Conservation (phyloP, 371 early-diverging fungal species). For the Rhizopus microsporus region DNA sequence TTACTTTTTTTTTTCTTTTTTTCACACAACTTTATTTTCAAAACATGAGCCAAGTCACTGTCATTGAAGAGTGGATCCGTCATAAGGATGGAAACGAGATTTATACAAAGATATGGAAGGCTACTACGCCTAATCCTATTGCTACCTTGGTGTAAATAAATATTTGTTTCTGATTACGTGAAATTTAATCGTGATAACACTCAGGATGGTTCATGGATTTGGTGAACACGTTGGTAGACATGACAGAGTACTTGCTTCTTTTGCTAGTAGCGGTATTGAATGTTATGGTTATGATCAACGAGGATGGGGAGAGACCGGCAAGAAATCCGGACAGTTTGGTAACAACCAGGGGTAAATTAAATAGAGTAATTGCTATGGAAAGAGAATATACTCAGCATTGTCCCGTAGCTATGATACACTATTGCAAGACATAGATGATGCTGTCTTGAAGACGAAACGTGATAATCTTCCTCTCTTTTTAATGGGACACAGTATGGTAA, state of each 20-base stretch:
- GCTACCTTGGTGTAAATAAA: constrained; percentile 39
- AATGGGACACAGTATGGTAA: constrained; percentile 70
- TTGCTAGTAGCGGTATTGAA: constrained; percentile 57
- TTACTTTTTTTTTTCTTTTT: constrained; percentile 11
- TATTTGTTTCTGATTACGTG: constrained; percentile 7
- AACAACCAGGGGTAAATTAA: constrained; percentile 52
- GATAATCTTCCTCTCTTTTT: constrained; percentile 55
- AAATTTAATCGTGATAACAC: constrained; percentile 12
- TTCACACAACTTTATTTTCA: background rate
- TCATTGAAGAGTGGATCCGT: constrained; percentile 38
- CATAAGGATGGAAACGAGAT: constrained; percentile 36
- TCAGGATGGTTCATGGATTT: constrained; percentile 67
- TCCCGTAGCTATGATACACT: constrained; percentile 35
- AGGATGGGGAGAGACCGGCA: constrained; percentile 65
- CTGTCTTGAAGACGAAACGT: constrained; percentile 42
- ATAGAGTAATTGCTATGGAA: background rate
- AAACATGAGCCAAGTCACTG: constrained; percentile 16
- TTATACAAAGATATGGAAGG: constrained; percentile 55
- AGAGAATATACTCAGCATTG: background rate
- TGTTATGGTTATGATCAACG: constrained; percentile 66
- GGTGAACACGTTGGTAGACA: constrained; percentile 70
- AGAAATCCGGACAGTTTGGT: constrained; percentile 52
- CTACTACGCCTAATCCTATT: constrained; percentile 20
- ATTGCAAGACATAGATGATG: constrained; percentile 57
- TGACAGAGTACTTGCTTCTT: constrained; percentile 51